Base-by-base conservation (phyloP, 257 asterid genomes). In the Sherardia arvensis region DNA sequence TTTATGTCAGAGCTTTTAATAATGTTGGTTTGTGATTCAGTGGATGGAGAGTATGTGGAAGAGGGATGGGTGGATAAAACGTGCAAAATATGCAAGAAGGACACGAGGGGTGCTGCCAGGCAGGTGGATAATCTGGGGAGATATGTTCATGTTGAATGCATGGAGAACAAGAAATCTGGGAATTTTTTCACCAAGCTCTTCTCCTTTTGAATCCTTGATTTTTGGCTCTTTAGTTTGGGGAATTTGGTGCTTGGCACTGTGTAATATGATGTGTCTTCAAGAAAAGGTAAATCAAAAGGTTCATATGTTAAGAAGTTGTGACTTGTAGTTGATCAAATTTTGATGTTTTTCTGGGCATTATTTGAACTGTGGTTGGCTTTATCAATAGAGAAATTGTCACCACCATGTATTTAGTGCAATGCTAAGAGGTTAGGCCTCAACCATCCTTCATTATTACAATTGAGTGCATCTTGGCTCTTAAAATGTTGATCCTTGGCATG, bases 1-100 rank as follows among this genome's bases (percentile, higher is more conserved):
- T 7, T 6, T 53, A 1, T 8, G 27, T 1, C 49, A 34, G n/a
- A n/a, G n/a, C n/a, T n/a, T n/a, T n/a, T n/a, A n/a, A n/a, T n/a
- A n/a, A n/a, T 36, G 14, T 9, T 36, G 43, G 47, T 3, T 11
- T 38, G 18, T 38, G 47, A 10, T 10, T 10, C 69, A 91, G 98
- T 88, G 81, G 95, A 91, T 58, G 98, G 98, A 47, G 67, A 80
- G 29, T 91, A 88, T 51, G 97, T 92, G 62, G 98, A 89, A 71
- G 98, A 92, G 57, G 98, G 97, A 60, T 92, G 98, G 98, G 93
- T 92, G 73, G 98, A 92, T 83, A 92, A 92, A 69, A 92, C 87
- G 1, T 92, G 97, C 91, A 88, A 80, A 72, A 80, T 92, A n/a
- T 92, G 98, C 85, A 88, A 84, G 87, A 87, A 83, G 77, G 95